Evolutionary conservation across 2,329 filamentous ascomycete genomes (phyloP), one percentile per base, ranked within the genome.

Genomic region (Lecanicillium sp.): DNA sequence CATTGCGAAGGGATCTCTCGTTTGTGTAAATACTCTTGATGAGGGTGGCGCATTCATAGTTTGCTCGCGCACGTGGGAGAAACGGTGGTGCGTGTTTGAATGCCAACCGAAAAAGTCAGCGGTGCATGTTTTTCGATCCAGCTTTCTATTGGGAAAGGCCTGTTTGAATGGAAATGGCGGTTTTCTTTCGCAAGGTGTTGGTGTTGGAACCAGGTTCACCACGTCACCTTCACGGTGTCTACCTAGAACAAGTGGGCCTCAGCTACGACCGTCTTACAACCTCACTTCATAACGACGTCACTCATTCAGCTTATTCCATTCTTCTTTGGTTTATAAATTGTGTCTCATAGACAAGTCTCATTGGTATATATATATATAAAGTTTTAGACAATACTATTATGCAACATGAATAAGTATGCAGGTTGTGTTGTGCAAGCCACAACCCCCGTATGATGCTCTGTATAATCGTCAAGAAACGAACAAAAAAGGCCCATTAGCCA

Each of bases 341-440:
- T n/a, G n/a, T n/a, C n/a, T n/a, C n/a, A n/a, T n/a, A n/a, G n/a
- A n/a, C n/a, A n/a, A n/a, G n/a, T 35, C 32, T 15, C 17, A 11
- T 35, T 35, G 32, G 32, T 35, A 35, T 35, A 35, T 35, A 14
- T 42, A 42, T 36, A 37, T 42, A 43, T 48, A 45, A 29, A 37
- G 23, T 26, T 47, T 14, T 49, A 49, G 27, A 37, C 33, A 49
- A 49, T 49, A 49, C 30, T 43, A 49, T 49, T 48, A 48, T 48
- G 38, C 30, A 43, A 43, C 32, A 49, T 44, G 32, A 26, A 43
- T 37, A 49, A 43, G 15, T 38, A 38, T 38, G 26, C 27, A 14
- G 26, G n/a, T n/a, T 26, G 36, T 38, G 33, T 27, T 30, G 45
- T 36, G 5, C 32, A 35, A 15, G 38, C 19, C 15, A 37, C 43